These are phyloP conservation scores for Mycena vulgaris DNA, from an alignment of 768 basidiomycete genomes.

Conservation along the genomic window DNA sequence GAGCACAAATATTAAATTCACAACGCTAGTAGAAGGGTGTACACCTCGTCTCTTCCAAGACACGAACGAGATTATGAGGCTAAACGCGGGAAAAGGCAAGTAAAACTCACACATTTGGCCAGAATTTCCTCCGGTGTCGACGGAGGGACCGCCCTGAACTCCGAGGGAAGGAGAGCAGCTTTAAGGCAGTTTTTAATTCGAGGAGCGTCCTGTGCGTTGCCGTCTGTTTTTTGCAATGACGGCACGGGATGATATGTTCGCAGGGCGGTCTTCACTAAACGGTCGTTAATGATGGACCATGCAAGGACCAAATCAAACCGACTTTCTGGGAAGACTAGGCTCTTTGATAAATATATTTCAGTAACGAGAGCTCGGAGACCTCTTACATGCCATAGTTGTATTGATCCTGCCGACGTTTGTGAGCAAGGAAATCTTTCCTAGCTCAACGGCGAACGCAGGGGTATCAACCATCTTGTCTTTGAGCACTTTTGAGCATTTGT, in stretches of 20 bases:
- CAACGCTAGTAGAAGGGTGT: conserved; percentile 87
- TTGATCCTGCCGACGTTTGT: conserved; percentile 95
- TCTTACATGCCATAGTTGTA: conserved; percentile 90
- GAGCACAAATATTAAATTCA: conserved; percentile 89
- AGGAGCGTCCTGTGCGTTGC: conserved; percentile 92
- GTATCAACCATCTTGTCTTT: conserved; percentile 91
- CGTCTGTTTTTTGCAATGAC: conserved; percentile 88
- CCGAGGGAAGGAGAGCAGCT: conserved; percentile 80
- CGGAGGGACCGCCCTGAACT: conserved; percentile 75
- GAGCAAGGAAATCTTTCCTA: conserved; percentile 86
- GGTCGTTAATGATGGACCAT: not conserved
- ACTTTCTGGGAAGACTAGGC: conserved; percentile 87
- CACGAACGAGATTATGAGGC: conserved; percentile 26
- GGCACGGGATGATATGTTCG: conserved; percentile 95
- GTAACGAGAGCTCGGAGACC: conserved; percentile 24
- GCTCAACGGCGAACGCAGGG: conserved; percentile 82
- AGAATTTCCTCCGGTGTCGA: conserved; percentile 84
- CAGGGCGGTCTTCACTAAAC: conserved; percentile 84
- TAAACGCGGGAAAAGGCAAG: conserved; percentile 15
- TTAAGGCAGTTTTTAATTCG: conserved; percentile 94
- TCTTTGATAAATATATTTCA: conserved; percentile 35
- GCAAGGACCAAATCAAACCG: not conserved
- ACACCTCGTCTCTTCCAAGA: conserved; percentile 66
- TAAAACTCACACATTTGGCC: conserved; percentile 69
- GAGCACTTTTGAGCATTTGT: conserved; percentile 89